Evolutionary conservation across 306 rosid species (phyloP), one percentile per base, ranked within the genome.

Genomic region (Mimosa pudica): DNA sequence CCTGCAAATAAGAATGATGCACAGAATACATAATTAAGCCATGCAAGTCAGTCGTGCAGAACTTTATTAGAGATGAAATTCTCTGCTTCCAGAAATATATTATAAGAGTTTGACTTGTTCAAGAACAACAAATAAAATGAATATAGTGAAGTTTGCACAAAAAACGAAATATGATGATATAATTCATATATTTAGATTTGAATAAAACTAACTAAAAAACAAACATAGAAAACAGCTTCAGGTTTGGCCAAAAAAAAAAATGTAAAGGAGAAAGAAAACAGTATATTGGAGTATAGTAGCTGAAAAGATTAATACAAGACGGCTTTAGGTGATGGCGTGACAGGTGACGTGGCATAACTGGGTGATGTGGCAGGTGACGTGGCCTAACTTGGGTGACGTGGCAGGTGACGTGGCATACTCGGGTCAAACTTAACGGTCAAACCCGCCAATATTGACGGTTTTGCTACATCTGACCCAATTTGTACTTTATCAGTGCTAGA

Each of bases 1-100:
- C 99, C 99, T 95, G 88, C 85, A 87, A 76, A 77, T 64, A 66
- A 79, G 42, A 73, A 84, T 9, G 66, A 79, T 10, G 46, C 58
- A 66, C 54, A 41, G 6, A 5, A 51, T 75, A 81, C 18, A 73
- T 69, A 71, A 70, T 52, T 71, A 79, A 63, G 73, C 16, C 12
- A 17, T 69, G 65, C 32, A 30, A 10, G 48, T 42, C 8, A 30
- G 70, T 70, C 61, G 44, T 24, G 45, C 45, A 70, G 51, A 57
- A 71, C 68, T 62, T 30, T 61, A 11, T 10, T 17, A 57, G 33
- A 18, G 63, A 57, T 32, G 32, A 10, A 30, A 41, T 32, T 62
- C 42, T 33, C n/a, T 32, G n/a, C n/a, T 32, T 17, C n/a, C 42
- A 11, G 42, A 62, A 11, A 32, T 62, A 62, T 62, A 32, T 3